Conservation (phyloP, 257 asterid genomes). For the Knoxia roxburghii region DNA sequence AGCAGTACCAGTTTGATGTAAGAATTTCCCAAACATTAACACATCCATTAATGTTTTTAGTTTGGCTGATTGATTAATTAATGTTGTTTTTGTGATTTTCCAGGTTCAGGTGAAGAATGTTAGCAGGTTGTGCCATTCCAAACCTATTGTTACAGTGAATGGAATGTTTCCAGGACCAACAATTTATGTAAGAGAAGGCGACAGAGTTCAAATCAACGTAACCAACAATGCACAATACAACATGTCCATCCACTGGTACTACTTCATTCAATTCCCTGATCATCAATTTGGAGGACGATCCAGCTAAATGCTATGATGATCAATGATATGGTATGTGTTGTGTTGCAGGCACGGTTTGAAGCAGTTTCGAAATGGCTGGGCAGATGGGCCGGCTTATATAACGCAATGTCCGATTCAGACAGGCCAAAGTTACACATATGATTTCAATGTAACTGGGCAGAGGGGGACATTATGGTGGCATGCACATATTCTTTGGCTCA, state of each 20-base stretch:
- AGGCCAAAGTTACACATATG: conserved; percentile 40
- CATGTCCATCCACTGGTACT: conserved; percentile 67
- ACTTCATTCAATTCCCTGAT: too few species aligned
- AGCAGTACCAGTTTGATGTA: conserved; percentile 55
- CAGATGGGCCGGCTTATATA: conserved; percentile 52
- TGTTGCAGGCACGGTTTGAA: conserved; percentile 58
- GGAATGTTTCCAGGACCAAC: conserved; percentile 48
- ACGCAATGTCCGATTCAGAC: conserved; percentile 66
- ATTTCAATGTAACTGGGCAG: conserved; percentile 41
- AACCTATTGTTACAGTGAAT: conserved; percentile 58
- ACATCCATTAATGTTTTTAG: neutral
- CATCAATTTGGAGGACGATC: too few species aligned
- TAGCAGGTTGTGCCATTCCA: conserved; percentile 61
- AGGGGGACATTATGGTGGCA: conserved; percentile 51
- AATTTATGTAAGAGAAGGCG: conserved; percentile 45
- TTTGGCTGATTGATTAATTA: neutral
- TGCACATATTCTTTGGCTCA: conserved; percentile 59
- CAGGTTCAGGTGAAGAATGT: conserved; percentile 60
- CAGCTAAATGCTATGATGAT: neutral
- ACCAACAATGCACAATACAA: conserved; percentile 59
- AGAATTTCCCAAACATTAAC: conserved; percentile 9
- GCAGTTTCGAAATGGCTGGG: conserved; percentile 54
- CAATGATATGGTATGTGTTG: neutral
- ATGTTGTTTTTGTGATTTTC: neutral
- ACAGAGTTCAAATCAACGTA: conserved; percentile 49